Conservation (phyloP, 306 rosid species). For the Quercus variabilis region DNA sequence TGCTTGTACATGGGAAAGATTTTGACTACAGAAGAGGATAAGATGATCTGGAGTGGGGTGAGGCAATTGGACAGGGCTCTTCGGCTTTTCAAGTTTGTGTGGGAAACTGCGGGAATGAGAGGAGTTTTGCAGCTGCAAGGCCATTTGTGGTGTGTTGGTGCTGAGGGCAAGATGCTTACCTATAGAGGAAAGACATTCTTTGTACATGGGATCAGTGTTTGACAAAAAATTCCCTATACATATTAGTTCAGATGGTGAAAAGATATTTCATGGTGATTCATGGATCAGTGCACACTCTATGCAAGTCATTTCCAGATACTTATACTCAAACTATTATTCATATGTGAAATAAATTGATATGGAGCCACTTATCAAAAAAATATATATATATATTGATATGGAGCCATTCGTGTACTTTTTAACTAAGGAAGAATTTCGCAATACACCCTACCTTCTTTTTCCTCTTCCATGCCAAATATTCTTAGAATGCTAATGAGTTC, state of each 20-base stretch:
- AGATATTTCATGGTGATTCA: background rate
- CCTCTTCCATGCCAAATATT: no score
- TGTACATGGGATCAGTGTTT: conserved; percentile 52
- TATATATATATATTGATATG: no score
- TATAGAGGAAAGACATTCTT: conserved; percentile 65
- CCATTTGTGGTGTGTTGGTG: conserved; percentile 82
- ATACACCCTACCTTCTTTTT: no score
- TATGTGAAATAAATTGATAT: no score
- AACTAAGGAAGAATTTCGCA: no score
- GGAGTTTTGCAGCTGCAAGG: conserved; percentile 72
- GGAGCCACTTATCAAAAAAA: no score
- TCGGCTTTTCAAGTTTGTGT: conserved; percentile 71
- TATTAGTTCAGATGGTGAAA: background rate
- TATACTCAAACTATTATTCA: no score
- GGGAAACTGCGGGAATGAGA: conserved; percentile 77
- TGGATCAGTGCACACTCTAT: background rate
- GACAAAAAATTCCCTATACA: conserved; percentile 18
- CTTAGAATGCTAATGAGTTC: no score
- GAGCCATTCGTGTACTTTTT: no score
- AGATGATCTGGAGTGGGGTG: conserved; percentile 64
- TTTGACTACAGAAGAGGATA: conserved; percentile 67
- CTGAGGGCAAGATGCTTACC: conserved; percentile 43
- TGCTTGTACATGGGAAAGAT: conserved; percentile 75
- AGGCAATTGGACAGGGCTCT: conserved; percentile 78
- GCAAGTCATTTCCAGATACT: background rate